Conservation (phyloP, 257 asterid genomes). For the Ballota nigra region DNA sequence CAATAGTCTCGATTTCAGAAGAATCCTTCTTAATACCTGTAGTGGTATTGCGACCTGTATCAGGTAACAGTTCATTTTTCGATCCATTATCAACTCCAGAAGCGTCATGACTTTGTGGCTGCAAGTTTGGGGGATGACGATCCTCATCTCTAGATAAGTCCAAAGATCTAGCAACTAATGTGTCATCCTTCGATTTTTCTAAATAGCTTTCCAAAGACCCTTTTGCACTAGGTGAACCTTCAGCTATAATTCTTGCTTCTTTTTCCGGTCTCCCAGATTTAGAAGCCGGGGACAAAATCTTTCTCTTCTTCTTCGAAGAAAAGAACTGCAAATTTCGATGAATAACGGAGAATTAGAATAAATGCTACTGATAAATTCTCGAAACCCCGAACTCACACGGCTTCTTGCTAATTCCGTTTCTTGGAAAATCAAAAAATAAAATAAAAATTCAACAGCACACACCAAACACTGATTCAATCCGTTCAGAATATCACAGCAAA, state of each 20-base stretch:
- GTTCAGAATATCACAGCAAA: neutral
- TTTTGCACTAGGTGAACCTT: slow-evolving; percentile 69
- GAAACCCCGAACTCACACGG: slow-evolving; percentile 10
- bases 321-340: slow-evolving; percentile 55
- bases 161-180: slow-evolving; percentile 36
- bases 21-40: slow-evolving; percentile 32
- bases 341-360: neutral
- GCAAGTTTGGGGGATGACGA: slow-evolving; percentile 23
- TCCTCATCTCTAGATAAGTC: slow-evolving; percentile 38
- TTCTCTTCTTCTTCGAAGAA: slow-evolving; percentile 83
- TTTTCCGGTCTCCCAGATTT: slow-evolving; percentile 54
- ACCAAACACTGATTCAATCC: neutral
- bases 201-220: slow-evolving; percentile 56
- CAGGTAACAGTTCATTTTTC: slow-evolving; percentile 23
- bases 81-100: slow-evolving; percentile 28
- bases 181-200: slow-evolving; percentile 48
- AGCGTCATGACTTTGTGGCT: slow-evolving; percentile 22
- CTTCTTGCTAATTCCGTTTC: neutral
- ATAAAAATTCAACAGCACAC: neutral
- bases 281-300: slow-evolving; percentile 57
- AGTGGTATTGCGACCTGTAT: slow-evolving; percentile 21
- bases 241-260: slow-evolving; percentile 46
- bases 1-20: slow-evolving; percentile 21
- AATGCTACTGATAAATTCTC: neutral
- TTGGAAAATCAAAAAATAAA: neutral